These are phyloP conservation scores for Pneumocystis sp. DNA, from an alignment of 1,139 yeast genomes.

Conservation along the genomic window DNA sequence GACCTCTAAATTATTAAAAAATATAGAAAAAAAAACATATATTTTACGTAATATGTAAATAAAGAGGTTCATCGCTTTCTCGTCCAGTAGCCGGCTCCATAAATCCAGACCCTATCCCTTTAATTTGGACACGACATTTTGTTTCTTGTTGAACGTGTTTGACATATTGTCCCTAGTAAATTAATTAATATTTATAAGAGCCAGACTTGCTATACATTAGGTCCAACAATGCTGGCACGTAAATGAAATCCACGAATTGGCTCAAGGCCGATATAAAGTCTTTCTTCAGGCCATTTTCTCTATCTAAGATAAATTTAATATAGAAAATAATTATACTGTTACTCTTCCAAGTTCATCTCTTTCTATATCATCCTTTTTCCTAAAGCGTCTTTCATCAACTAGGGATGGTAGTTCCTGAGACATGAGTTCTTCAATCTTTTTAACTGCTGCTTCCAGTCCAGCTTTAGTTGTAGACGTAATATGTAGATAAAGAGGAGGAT, in stretches of 20 bases:
- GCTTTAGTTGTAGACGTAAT: slow-evolving; percentile 22
- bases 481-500: slow-evolving; percentile 25
- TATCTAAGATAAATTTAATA: slow-evolving; percentile 7
- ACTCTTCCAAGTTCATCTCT: slow-evolving; percentile 11
- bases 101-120: slow-evolving; percentile 28
- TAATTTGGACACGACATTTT: slow-evolving; percentile 24
- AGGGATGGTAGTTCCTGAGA: slow-evolving; percentile 23
- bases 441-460: slow-evolving; percentile 23
- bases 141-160: slow-evolving; percentile 27
- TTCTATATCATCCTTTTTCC: slow-evolving; percentile 14
- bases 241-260: slow-evolving; percentile 20
- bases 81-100: slow-evolving; percentile 22
- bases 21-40: not conserved
- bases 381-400: slow-evolving; percentile 23
- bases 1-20: slow-evolving; percentile 15
- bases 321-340: not conserved
- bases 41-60: slow-evolving; percentile 19
- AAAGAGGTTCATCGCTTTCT: slow-evolving; percentile 25
- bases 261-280: slow-evolving; percentile 20
- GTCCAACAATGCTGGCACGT: slow-evolving; percentile 26
- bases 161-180: slow-evolving; percentile 24
- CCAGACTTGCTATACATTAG: slow-evolving; percentile 9
- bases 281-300: slow-evolving; percentile 19
- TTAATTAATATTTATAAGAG: not conserved
- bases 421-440: slow-evolving; percentile 22